These are phyloP conservation scores for Syncephalis fuscata DNA, from an alignment of 371 early-diverging fungal genomes.

Conservation along the genomic window DNA sequence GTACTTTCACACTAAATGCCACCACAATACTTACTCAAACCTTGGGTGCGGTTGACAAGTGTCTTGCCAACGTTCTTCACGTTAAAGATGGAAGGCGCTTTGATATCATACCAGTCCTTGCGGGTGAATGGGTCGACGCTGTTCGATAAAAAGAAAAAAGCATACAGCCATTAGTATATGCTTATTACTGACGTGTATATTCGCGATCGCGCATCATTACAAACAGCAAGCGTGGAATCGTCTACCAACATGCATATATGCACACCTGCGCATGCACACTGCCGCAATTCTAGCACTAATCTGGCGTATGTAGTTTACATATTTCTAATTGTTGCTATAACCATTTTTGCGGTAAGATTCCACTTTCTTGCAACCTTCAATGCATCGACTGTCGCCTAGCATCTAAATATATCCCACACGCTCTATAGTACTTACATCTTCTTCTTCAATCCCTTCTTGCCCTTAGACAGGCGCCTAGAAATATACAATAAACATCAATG, in stretches of 20 bases:
- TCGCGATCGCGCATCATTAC: no score
- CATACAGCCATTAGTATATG: neutral
- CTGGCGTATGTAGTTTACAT: no score
- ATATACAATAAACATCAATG: neutral
- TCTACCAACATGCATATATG: no score
- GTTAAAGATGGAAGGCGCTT: conserved; percentile 92
- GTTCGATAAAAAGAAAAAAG: neutral
- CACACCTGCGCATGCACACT: no score
- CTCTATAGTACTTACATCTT: conserved; percentile 68
- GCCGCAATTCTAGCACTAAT: no score
- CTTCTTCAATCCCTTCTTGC: conserved; percentile 96
- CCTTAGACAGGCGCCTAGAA: conserved; percentile 70
- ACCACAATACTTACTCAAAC: conserved; percentile 56
- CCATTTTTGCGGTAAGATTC: no score
- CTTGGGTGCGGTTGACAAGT: conserved; percentile 98
- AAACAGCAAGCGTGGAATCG: no score
- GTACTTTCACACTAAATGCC: neutral
- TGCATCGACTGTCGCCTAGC: no score
- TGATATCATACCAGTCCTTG: conserved; percentile 99
- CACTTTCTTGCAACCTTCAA: no score
- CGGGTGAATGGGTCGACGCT: conserved; percentile 52
- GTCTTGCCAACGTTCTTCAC: conserved; percentile 95
- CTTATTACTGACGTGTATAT: no score
- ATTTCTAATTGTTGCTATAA: no score
- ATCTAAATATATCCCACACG: no score